Evolutionary conservation across 140 eudicot genomes (phyloP).

Genomic region (Ambrosia hybrid): DNA sequence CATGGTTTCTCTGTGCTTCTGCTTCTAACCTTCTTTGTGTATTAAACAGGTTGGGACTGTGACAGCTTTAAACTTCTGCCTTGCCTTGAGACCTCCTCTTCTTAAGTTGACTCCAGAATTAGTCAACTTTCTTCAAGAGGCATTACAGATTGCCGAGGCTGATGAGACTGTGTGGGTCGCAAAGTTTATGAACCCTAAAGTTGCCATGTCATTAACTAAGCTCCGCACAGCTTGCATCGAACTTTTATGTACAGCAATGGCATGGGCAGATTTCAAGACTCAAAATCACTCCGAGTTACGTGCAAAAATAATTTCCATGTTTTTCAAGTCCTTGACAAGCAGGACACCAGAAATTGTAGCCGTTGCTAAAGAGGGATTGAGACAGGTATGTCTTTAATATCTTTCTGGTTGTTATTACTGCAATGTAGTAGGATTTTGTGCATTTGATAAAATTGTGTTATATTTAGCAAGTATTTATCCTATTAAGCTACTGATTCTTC

Average conservation of each 20-base stretch:
- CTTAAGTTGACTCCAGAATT: slow-evolving; percentile 87
- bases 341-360: slow-evolving; percentile 87
- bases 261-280: slow-evolving; percentile 97
- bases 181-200: slow-evolving; percentile 87
- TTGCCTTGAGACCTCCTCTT: slow-evolving; percentile 98
- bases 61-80: slow-evolving; percentile 91
- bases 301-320: slow-evolving; percentile 87
- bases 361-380: slow-evolving; percentile 90
- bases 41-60: slow-evolving; percentile 81
- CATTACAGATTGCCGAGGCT: slow-evolving; percentile 94
- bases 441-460: slow-evolving; percentile 1
- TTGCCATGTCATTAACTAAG: slow-evolving; percentile 78
- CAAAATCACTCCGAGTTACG: slow-evolving; percentile 88
- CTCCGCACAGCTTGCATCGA: slow-evolving; percentile 97
- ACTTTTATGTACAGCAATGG: slow-evolving; percentile 94
- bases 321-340: slow-evolving; percentile 89
- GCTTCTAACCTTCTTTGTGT: slow-evolving; percentile 20
- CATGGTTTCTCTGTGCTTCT: slow-evolving; percentile 5
- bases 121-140: slow-evolving; percentile 86
- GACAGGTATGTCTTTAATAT: slow-evolving; percentile 60
- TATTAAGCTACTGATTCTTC: slow-evolving; percentile 16
- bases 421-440: not conserved
- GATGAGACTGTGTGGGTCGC: slow-evolving; percentile 94
- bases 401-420: slow-evolving; percentile 8
- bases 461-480: not conserved